These are phyloP conservation scores for Melocanna baccifera DNA, from an alignment of 176 grass and related monocot species.

Conservation along the genomic window DNA sequence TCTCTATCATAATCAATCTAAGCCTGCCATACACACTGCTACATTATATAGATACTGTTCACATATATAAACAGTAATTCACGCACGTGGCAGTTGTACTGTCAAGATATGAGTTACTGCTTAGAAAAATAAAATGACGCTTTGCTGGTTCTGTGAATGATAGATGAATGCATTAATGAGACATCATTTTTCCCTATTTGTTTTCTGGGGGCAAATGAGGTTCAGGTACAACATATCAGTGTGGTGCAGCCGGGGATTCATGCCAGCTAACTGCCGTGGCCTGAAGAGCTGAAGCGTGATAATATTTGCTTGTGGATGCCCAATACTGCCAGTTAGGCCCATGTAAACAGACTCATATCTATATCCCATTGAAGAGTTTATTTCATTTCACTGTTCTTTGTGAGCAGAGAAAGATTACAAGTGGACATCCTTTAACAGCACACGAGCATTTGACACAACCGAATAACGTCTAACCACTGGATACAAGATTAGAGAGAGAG, in stretches of 20 bases:
- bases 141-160: not conserved
- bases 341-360: not conserved
- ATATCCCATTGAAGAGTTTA: not conserved
- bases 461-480: not conserved
- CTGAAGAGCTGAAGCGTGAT: not conserved
- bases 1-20: too few species aligned
- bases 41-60: too few species aligned
- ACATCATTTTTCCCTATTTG: not conserved
- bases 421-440: not conserved
- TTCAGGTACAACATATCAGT: not conserved
- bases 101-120: not conserved
- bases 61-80: too few species aligned
- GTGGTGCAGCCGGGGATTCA: not conserved
- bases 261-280: not conserved
- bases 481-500: not conserved
- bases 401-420: not conserved
- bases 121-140: not conserved
- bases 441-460: not conserved
- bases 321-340: not conserved
- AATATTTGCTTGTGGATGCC: not conserved
- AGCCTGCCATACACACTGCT: too few species aligned
- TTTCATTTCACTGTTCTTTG: slow-evolving; percentile 4
- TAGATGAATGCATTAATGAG: not conserved
- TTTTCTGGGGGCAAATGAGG: not conserved
- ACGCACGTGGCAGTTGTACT: too few species aligned